Percentiles rank a stretch among this genome's conserved stretches.
Evolutionary conservation across 2,329 filamentous ascomycete genomes (phyloP).

Genomic region (Lasiodiplodia theobromae): DNA sequence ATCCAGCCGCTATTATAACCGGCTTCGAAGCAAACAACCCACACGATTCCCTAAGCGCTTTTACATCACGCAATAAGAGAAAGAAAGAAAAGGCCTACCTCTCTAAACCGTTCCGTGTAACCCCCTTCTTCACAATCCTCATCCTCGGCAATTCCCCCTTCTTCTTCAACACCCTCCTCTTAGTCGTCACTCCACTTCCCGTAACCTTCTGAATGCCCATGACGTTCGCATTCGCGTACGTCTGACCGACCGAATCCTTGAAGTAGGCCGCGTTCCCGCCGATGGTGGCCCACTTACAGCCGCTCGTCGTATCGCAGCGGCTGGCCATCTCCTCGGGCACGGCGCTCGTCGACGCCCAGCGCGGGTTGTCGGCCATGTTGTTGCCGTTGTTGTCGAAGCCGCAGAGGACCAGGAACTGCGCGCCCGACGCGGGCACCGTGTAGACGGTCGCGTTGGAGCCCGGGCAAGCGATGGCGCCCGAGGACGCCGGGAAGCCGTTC

Average conservation of each 20-base stretch:
- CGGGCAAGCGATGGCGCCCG: not conserved
- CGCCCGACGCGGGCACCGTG: conserved; percentile 2
- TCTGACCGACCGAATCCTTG: not conserved
- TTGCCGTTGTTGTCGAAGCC: conserved; percentile 1
- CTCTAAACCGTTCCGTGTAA: not conserved
- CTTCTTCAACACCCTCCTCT: not conserved
- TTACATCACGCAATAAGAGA: not conserved
- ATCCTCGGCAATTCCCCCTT: not conserved
- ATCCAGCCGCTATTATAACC: not conserved
- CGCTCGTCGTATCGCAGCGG: conserved; percentile 3
- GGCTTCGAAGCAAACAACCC: conserved; percentile 9
- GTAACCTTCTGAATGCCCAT: not conserved
- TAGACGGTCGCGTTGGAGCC: conserved; percentile 6
- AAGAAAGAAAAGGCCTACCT: not conserved
- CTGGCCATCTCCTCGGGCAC: conserved; percentile 9
- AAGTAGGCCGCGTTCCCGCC: conserved; percentile 19
- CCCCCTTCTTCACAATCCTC: not conserved
- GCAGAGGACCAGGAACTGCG: conserved; percentile 6
- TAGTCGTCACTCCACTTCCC: not conserved
- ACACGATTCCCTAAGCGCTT: not conserved
- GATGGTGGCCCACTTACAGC: not conserved
- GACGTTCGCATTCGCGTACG: conserved; percentile 1
- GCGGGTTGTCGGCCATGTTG: conserved; percentile 20
- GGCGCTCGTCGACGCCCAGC: conserved; percentile 4
- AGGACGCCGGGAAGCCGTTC: not conserved